phyloP scores from a whole-genome alignment of 2,329 filamentous ascomycete species.

The Trichoderma oligosporum region DNA sequence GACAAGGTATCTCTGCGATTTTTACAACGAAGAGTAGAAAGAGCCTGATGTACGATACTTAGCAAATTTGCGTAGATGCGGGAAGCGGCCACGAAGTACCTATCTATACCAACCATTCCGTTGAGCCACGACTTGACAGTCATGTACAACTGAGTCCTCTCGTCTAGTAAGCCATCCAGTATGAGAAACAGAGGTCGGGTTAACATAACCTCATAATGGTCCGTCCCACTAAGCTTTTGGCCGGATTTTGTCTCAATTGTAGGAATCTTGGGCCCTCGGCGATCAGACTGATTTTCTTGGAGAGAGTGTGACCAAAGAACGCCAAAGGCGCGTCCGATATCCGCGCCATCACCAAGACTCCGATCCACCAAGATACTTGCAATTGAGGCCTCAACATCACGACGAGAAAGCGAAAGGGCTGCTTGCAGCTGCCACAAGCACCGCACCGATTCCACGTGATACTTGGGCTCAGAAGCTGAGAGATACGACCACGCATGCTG shows the following conservation, averaged over 20 bases:
- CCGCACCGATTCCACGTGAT: conserved; percentile 87
- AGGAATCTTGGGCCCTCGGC: conserved; percentile 47
- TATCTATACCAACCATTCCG: conserved; percentile 58
- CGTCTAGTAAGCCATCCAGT: conserved; percentile 71
- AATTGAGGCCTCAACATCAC: conserved; percentile 77
- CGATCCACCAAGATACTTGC: conserved; percentile 62
- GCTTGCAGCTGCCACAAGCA: conserved; percentile 82
- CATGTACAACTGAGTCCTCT: conserved; percentile 69
- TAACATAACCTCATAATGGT: conserved; percentile 69
- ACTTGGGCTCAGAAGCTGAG: conserved; percentile 79
- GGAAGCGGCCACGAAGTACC: conserved; percentile 38
- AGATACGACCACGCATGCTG: conserved; percentile 74
- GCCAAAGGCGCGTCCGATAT: conserved; percentile 65
- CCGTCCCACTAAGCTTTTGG: conserved; percentile 50
- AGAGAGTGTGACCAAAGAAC: conserved; percentile 79
- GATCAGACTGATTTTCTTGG: conserved; percentile 55
- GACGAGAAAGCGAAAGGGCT: conserved; percentile 61
- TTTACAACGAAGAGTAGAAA: conserved; percentile 60
- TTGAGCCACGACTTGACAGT: conserved; percentile 79
- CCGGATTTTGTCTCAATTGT: conserved; percentile 32
- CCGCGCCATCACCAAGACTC: conserved; percentile 40
- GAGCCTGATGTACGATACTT: conserved; percentile 41
- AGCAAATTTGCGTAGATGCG: background rate
- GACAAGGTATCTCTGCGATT: conserved; percentile 52
- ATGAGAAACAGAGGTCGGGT: conserved; percentile 77